Percentiles rank a stretch among this genome's conserved stretches.
These are phyloP conservation scores for Xylariaceae sp. DNA, from an alignment of 2,329 filamentous ascomycete genomes.

Conservation along the genomic window DNA sequence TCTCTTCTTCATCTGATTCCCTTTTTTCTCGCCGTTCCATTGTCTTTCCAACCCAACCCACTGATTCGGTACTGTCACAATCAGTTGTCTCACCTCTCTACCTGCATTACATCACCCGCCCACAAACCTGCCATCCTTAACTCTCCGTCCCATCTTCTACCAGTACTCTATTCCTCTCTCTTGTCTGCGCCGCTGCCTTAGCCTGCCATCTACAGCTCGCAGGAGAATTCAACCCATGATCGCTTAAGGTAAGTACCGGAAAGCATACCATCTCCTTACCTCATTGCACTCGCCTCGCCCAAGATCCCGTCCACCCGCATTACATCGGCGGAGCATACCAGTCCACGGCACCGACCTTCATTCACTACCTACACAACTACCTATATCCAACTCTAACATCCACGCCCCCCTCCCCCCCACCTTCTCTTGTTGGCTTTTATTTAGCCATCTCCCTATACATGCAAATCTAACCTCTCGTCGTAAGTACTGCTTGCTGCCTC, in stretches of 20 bases:
- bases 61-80: neutral
- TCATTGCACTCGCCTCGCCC: neutral
- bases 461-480: neutral
- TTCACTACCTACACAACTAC: neutral
- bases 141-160: neutral
- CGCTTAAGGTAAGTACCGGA: neutral
- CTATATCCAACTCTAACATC: too few relatives aligned
- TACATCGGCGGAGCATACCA: neutral
- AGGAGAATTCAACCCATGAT: neutral
- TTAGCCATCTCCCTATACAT: neutral
- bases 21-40: neutral
- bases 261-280: neutral
- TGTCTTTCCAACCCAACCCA: neutral
- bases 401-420: too few relatives aligned
- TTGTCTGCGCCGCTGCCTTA: neutral
- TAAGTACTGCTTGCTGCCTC: neutral
- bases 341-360: neutral
- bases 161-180: neutral
- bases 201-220: neutral
- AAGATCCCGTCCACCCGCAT: neutral
- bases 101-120: neutral
- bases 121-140: neutral
- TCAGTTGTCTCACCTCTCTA: neutral
- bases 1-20: neutral
- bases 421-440: neutral